These are phyloP conservation scores for Rosa rugosa DNA, from an alignment of 306 rosid species.

Conservation along the genomic window DNA sequence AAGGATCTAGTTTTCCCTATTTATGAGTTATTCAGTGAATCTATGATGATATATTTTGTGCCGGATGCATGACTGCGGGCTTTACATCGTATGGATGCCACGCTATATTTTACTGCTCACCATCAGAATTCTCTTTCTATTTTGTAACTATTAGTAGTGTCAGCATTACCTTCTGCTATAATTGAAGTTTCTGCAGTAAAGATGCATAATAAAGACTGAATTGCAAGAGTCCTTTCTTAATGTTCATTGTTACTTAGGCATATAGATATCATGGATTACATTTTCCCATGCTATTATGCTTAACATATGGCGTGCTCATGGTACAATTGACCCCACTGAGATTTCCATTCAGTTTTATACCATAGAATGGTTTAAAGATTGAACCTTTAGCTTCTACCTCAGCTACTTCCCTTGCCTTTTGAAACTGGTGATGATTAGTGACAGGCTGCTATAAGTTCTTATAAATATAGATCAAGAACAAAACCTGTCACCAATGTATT, in stretches of 20 bases:
- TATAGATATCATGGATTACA: not conserved
- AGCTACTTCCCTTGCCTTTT: not conserved
- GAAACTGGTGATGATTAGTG: not conserved
- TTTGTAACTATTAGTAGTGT: not conserved
- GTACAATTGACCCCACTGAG: not conserved
- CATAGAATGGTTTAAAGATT: not conserved
- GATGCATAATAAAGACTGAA: not conserved
- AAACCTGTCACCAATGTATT: not conserved
- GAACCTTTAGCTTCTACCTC: not conserved
- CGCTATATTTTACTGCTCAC: not conserved
- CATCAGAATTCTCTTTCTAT: not conserved
- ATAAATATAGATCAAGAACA: not conserved
- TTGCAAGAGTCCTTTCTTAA: not conserved
- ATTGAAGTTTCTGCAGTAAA: not conserved
- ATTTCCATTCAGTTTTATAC: not conserved
- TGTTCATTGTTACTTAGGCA: not conserved
- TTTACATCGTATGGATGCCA: not conserved
- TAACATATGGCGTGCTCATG: not conserved
- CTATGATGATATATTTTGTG: not conserved
- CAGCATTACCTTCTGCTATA: constrained; percentile 1
- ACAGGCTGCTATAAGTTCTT: not conserved
- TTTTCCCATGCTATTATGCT: not conserved
- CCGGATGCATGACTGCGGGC: not conserved
- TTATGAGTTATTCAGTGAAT: not conserved
- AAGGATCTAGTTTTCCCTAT: not conserved